Base-by-base conservation (phyloP, 2,329 filamentous ascomycete species). In the Epichloe glyceriae region DNA sequence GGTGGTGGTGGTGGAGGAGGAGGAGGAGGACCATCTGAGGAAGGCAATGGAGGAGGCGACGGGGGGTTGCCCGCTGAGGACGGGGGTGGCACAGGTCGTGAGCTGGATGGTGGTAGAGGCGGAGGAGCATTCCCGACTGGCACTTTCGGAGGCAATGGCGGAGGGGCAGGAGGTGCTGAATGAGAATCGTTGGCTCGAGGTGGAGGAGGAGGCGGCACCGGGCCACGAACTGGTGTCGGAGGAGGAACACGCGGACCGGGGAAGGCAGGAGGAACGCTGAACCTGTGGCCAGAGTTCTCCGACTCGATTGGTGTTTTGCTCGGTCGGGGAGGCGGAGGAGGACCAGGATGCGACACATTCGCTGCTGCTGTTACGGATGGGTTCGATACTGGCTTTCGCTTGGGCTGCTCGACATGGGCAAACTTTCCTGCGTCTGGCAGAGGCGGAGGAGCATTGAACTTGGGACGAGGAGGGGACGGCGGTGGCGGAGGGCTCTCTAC, bases 371-470 rank as follows among this genome's bases (percentile, higher is more conserved):
- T 5, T 12, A 46, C 8, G 8, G 50, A 39, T 41, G 51, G 19
- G 11, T 43, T 55, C 8, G 64, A 51, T 2, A 54, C 38, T 11
- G 58, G 56, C 37, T 61, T 53, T 30, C 62, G 60, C 40, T 59
- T 61, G 14, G 60, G 57, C 30, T 61, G 58, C 26, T 64, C 72
- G 58, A 65, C 76, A 68, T 83, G 75, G 3, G 85, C 88, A 62
- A 81, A 93, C 67, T 88, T 95, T 38, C 93, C 93, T 52, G 93
- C 93, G 65, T 95, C 90, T 50, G 88, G 81, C 53, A 97, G 70
- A 2, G 91, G 87, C 35, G 93, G 93, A 44, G 93, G 93, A 8
- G 88, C 91, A 56, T 82, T 78, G 70, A 95, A 97, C 59, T 76
- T 78, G 8, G 80, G 80, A 48, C 83, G 78, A 20, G 82, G 78